Evolutionary conservation across 2,329 filamentous ascomycete species (phyloP).

Genomic region (Onygenales sp.): DNA sequence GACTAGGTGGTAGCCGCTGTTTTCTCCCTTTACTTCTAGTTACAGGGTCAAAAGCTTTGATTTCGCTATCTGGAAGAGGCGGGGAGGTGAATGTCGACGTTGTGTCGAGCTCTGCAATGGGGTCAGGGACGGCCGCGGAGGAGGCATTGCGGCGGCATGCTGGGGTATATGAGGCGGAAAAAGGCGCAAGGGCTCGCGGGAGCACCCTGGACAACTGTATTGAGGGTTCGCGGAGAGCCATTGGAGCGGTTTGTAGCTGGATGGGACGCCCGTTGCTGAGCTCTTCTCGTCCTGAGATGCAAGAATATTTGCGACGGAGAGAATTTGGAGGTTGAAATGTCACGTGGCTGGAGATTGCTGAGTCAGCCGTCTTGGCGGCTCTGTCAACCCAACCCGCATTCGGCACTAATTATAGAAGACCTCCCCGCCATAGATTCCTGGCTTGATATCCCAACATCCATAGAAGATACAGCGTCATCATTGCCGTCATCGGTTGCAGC

Average conservation of each 20-base stretch:
- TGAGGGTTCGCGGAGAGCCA: constrained; percentile 32
- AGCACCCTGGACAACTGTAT: constrained; percentile 30
- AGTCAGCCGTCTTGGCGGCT: constrained; percentile 4
- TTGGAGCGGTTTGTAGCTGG: constrained; percentile 12
- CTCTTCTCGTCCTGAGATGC: not conserved
- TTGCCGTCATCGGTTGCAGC: too few relatives aligned
- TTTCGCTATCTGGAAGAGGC: constrained; percentile 25
- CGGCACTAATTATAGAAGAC: too few relatives aligned
- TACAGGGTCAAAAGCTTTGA: constrained; percentile 43
- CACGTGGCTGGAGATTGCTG: constrained; percentile 4
- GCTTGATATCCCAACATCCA: too few relatives aligned
- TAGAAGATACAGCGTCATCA: too few relatives aligned
- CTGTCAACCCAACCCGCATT: too few relatives aligned
- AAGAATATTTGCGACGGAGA: not conserved
- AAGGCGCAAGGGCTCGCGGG: constrained; percentile 23
- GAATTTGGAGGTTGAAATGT: not conserved
- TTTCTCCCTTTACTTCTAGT: constrained; percentile 37
- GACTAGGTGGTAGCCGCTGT: constrained; percentile 41
- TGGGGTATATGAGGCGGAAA: constrained; percentile 21
- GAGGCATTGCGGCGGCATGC: constrained; percentile 39
- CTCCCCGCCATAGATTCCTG: too few relatives aligned
- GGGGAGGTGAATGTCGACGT: constrained; percentile 32
- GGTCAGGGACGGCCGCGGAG: constrained; percentile 22
- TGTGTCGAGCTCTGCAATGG: constrained; percentile 37
- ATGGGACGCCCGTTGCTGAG: not conserved